Evolutionary conservation across 495 filamentous ascomycete genomes (phyloP), one percentile per base, ranked within the genome.

Genomic region (Hypoxylon intermedium): DNA sequence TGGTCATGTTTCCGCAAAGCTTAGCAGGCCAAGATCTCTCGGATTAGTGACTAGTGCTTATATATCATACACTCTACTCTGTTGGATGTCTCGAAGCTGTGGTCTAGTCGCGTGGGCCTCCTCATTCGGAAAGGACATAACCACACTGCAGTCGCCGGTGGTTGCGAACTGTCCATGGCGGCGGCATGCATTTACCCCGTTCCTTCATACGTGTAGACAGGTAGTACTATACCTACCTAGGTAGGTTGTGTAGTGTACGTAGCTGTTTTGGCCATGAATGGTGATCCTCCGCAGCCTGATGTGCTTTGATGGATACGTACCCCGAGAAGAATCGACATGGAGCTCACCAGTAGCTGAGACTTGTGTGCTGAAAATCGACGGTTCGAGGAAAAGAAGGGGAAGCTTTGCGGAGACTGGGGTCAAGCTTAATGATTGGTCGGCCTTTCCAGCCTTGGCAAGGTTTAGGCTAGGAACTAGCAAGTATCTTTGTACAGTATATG

Each of bases 381-480:
- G 34, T 7, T 23, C 19, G 6, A 53, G 31, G 26, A 37, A 19
- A 28, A 43, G 28, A 18, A 43, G 30, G 31, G 51, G 37, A 40
- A 23, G 31, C 9, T 56, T 54, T 58, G 63, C 36, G 63, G 63
- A 40, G 58, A 57, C 58, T 37, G 63, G 63, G 63, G 63, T 67
- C 48, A 58, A 34, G 58, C 58, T 30, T 11, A 51, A 28, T 57
- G 52, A 65, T 65, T 65, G 56, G 62, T 28, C 45, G 55, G 51
- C 53, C 57, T 60, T 51, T 40, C 52, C 33, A 57, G 30, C 49
- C 62, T 65, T 60, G 62, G 56, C 62, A 60, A 45, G 55, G 57
- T 65, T 60, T 49, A 23, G 51, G 24, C 50, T 53, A 54, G 21
- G 42, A 43, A 42, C 53, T 45, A 52, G n/a, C n/a, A n/a, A n/a